A percentile compares a stretch with the other conserved stretches of the same genome.
Conservation (phyloP, 2,329 filamentous ascomycete species). For the Cryphonectria carpinicola region DNA sequence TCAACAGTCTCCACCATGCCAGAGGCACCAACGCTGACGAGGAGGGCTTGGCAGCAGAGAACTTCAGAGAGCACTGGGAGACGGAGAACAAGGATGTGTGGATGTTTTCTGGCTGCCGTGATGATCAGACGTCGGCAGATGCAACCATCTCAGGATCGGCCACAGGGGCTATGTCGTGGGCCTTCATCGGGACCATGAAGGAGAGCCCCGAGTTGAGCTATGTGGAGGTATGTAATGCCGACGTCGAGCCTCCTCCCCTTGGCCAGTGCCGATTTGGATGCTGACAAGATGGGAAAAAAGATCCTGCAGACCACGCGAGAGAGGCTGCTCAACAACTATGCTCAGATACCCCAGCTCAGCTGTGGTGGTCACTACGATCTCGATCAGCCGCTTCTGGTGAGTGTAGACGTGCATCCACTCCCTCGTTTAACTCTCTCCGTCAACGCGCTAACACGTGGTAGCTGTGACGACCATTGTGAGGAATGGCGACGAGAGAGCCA, state of each 20-base stretch:
- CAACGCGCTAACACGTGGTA: conserved; percentile 15
- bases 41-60: conserved; percentile 49
- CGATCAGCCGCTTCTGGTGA: conserved; percentile 32
- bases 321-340: conserved; percentile 32
- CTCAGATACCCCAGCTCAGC: conserved; percentile 36
- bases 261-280: not conserved
- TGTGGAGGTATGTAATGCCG: conserved; percentile 35
- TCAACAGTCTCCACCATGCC: conserved; percentile 53
- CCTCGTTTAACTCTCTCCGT: not conserved
- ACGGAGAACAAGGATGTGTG: conserved; percentile 45
- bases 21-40: conserved; percentile 45
- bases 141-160: conserved; percentile 41
- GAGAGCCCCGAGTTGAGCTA: conserved; percentile 39
- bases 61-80: conserved; percentile 46
- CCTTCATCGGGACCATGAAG: conserved; percentile 40
- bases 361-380: conserved; percentile 38
- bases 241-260: no score
- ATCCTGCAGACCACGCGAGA: conserved; percentile 33
- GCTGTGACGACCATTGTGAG: conserved; percentile 10
- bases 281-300: conserved; percentile 24
- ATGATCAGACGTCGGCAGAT: conserved; percentile 45
- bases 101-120: conserved; percentile 46
- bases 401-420: not conserved
- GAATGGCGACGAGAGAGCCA: no score
- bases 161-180: conserved; percentile 46